phyloP scores from a whole-genome alignment of 441 rosid species.

The Melastoma candidum region DNA sequence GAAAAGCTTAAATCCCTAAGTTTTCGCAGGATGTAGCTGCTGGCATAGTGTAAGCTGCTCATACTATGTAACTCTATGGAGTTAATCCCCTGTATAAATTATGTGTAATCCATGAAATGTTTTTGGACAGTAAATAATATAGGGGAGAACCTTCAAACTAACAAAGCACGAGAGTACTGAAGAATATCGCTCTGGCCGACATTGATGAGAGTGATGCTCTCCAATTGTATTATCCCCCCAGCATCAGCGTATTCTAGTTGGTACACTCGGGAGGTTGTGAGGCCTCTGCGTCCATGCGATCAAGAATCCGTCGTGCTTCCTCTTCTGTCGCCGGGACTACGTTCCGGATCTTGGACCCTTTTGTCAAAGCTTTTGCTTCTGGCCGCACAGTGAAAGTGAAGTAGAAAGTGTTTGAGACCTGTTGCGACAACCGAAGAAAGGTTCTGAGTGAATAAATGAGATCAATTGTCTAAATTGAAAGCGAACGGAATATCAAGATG shows the following conservation, averaged over 20 bases:
- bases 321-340: constrained; percentile 87
- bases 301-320: constrained; percentile 62
- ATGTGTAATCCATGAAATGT: too few relatives aligned
- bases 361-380: constrained; percentile 49
- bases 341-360: constrained; percentile 47
- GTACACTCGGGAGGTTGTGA: constrained; percentile 11
- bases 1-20: too few relatives aligned
- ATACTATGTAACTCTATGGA: too few relatives aligned
- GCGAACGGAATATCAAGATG: neutral
- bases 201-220: too few relatives aligned
- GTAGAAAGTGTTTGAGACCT: constrained; percentile 77
- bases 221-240: too few relatives aligned
- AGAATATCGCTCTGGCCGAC: too few relatives aligned
- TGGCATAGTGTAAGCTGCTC: too few relatives aligned
- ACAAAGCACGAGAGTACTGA: too few relatives aligned
- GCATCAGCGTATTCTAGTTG: neutral
- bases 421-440: neutral
- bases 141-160: too few relatives aligned
- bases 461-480: neutral
- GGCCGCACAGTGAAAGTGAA: constrained; percentile 69
- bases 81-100: too few relatives aligned
- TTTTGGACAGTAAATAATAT: too few relatives aligned
- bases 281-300: constrained; percentile 61
- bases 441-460: neutral
- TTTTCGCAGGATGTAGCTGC: too few relatives aligned